These are phyloP conservation scores for Acanthamoeba healyi DNA, from an alignment of 208 protist species.

Conservation along the genomic window DNA sequence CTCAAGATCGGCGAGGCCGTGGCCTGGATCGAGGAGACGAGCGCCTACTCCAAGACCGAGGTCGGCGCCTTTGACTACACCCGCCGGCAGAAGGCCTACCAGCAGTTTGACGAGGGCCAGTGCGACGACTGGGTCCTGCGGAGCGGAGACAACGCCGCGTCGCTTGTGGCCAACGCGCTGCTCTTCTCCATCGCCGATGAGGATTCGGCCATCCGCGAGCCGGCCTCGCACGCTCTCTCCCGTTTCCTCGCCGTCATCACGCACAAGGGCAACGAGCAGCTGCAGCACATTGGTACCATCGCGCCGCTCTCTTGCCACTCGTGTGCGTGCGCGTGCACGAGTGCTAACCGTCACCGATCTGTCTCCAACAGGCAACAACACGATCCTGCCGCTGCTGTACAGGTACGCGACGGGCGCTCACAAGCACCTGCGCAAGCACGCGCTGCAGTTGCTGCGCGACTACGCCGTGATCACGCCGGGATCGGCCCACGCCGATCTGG, in stretches of 20 bases:
- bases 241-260: slow-evolving; percentile 50
- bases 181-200: slow-evolving; percentile 45
- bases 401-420: neutral
- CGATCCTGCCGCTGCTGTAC: slow-evolving; percentile 51
- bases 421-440: slow-evolving; percentile 55
- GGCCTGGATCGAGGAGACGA: slow-evolving; percentile 55
- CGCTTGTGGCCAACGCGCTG: slow-evolving; percentile 39
- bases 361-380: neutral
- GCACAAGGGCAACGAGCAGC: neutral
- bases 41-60: slow-evolving; percentile 57
- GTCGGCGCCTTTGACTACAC: slow-evolving; percentile 61
- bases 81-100: slow-evolving; percentile 45
- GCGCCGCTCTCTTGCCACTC: neutral
- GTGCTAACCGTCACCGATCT: neutral
- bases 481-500: neutral
- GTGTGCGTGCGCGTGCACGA: neutral
- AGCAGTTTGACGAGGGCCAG: slow-evolving; percentile 43
- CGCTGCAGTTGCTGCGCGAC: slow-evolving; percentile 2
- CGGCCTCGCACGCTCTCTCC: slow-evolving; percentile 58
- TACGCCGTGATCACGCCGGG: slow-evolving; percentile 13
- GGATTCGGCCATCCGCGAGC: slow-evolving; percentile 54
- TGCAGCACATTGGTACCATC: slow-evolving; percentile 23
- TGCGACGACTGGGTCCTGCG: slow-evolving; percentile 45
- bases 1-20: slow-evolving; percentile 46
- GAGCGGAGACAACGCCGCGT: neutral